phyloP scores from a whole-genome alignment of 208 protist species.

The Trypanosoma mega region DNA sequence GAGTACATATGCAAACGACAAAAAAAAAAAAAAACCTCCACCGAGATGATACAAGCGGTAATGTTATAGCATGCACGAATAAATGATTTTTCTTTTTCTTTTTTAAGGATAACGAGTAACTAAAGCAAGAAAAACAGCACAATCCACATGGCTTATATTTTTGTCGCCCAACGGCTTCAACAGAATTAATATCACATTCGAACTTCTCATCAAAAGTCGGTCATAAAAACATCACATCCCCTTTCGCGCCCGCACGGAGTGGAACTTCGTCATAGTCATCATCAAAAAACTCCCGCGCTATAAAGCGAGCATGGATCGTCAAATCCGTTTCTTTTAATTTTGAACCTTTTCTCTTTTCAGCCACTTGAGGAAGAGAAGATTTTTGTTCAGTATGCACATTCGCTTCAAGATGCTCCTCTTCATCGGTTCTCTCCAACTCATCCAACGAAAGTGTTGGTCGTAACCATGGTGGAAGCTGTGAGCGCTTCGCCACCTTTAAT shows the following conservation, averaged over 20 bases:
- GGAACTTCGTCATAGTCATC: slow-evolving; percentile 66
- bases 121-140: too few species aligned
- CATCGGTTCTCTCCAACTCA: too few species aligned
- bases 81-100: too few species aligned
- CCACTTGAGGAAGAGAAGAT: too few species aligned
- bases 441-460: slow-evolving; percentile 16
- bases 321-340: slow-evolving; percentile 28
- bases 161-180: too few species aligned
- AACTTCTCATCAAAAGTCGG: too few species aligned
- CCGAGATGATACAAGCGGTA: background rate
- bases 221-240: too few species aligned
- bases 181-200: too few species aligned
- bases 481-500: slow-evolving; percentile 72
- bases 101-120: too few species aligned
- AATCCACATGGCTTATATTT: too few species aligned
- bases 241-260: slow-evolving; percentile 30
- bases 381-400: background rate
- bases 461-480: slow-evolving; percentile 82
- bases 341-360: too few species aligned
- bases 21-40: background rate
- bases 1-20: background rate
- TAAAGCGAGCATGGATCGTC: slow-evolving; percentile 34
- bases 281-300: slow-evolving; percentile 55
- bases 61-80: too few species aligned
- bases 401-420: slow-evolving; percentile 1